Base-by-base conservation (phyloP, 768 basidiomycete species). In the Psilocybe cyanescens region DNA sequence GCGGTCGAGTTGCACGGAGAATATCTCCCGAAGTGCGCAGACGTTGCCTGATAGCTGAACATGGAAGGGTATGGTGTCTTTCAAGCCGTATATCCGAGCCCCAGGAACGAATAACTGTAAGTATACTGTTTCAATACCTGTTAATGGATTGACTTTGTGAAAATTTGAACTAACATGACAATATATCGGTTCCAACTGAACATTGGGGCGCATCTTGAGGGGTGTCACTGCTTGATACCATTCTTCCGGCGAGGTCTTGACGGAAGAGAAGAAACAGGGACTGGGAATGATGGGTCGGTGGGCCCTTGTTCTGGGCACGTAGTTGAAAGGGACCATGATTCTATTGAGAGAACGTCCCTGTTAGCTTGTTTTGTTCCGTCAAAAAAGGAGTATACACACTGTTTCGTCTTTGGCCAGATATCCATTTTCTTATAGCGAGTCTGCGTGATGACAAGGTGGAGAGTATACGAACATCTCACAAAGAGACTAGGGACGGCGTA, bases 241-340 rank as follows among this genome's bases (percentile, higher is more conserved):
- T 68, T 90, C 89, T 67, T 89, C 89, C 7, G 89, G 88, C 3
- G 80, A 76, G 0, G 79, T 75, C 69, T 90, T 90, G 58, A 91
- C 70, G 2, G 83, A 81, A 0, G 83, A 81, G 61, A 87, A 78
- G 68, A 90, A 86, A 28, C 79, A 73, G 0, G 79, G 74, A 11
- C 74, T 74, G 1, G 78, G 71, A 11, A 85, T 68, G 41, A 88
- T 83, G 3, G 88, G 84, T 11, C 81, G 77, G 56, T 78, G 76
- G 0, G 89, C 81, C n/a, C 85, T 81, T 52, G 79, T 79, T 48
- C 82, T 81, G 7, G 87, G 88, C 45, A 61, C 64, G 62, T 89
- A 89, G 4, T 70, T 70, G 57, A 90, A 77, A 1, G 82, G 83
- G 2, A 86, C 71, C 17, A 70, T 71, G 37, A 87, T 67, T 28